A percentile compares a stretch with the other conserved stretches of the same genome.
Evolutionary conservation across 2,329 filamentous ascomycete species (phyloP).

Genomic region (Metarhizium sp.): DNA sequence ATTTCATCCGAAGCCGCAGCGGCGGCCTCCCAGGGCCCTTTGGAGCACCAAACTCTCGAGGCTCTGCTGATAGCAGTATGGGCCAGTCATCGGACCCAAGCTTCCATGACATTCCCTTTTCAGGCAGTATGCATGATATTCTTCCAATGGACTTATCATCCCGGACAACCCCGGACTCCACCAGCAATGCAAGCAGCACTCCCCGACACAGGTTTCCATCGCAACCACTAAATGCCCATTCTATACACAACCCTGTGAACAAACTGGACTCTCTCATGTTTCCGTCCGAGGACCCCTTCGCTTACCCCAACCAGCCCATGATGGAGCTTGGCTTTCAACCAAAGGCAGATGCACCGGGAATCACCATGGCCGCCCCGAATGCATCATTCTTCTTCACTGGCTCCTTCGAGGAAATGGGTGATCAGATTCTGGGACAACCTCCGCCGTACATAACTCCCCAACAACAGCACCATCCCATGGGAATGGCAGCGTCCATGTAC

Average conservation of each 20-base stretch:
- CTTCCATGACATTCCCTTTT: constrained; percentile 27
- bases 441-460: constrained; percentile 61
- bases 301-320: constrained; percentile 69
- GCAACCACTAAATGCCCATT: constrained; percentile 20
- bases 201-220: constrained; percentile 24
- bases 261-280: constrained; percentile 76
- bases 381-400: constrained; percentile 42
- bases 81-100: constrained; percentile 18
- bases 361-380: constrained; percentile 25
- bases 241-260: constrained; percentile 41
- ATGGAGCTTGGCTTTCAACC: constrained; percentile 43
- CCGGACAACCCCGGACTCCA: constrained; percentile 32
- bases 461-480: constrained; percentile 29
- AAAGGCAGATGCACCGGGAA: constrained; percentile 21
- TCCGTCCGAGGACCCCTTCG: constrained; percentile 66
- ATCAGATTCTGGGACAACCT: constrained; percentile 61
- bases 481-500: constrained; percentile 34
- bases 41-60: constrained; percentile 14
- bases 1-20: constrained; percentile 21
- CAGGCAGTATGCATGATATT: constrained; percentile 33
- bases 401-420: constrained; percentile 58
- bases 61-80: constrained; percentile 25
- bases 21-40: constrained; percentile 15
- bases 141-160: constrained; percentile 36
- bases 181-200: constrained; percentile 31